Conservation (phyloP, 495 filamentous ascomycete species). For the Staphylotrichum longicolle region DNA sequence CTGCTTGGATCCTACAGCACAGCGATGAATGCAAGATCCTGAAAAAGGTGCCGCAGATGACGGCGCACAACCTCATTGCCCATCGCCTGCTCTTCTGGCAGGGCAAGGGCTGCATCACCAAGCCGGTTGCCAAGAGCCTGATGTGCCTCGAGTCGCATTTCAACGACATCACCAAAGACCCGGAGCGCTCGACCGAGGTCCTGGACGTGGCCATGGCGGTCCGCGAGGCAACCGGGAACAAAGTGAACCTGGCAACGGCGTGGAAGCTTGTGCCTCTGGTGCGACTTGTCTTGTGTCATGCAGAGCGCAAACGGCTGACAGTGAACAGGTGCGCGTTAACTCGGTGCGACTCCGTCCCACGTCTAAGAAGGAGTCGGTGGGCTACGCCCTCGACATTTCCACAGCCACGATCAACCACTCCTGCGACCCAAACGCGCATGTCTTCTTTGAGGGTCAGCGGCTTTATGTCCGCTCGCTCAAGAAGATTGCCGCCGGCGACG, state of each 20-base stretch:
- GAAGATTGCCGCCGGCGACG: constrained; percentile 48
- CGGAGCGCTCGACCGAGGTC: constrained; percentile 16
- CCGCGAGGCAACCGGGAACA: constrained; percentile 12
- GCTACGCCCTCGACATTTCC: constrained; percentile 59
- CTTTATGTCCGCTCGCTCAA: constrained; percentile 43
- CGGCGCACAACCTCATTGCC: constrained; percentile 17
- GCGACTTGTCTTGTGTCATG: not conserved
- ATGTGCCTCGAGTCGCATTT: constrained; percentile 25
- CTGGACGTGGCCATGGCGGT: constrained; percentile 17
- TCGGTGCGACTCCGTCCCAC: constrained; percentile 19
- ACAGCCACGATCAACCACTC: constrained; percentile 66
- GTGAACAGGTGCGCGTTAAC: constrained; percentile 26
- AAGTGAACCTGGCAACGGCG: constrained; percentile 14
- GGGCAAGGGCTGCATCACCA: constrained; percentile 17
- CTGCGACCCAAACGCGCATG: constrained; percentile 64
- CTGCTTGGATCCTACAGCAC: constrained; percentile 26
- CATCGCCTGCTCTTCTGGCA: constrained; percentile 23
- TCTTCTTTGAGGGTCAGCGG: constrained; percentile 56
- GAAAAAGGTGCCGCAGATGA: constrained; percentile 16
- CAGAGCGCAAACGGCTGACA: not conserved
- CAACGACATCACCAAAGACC: constrained; percentile 15
- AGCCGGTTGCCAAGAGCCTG: constrained; percentile 14
- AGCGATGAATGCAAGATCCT: constrained; percentile 30
- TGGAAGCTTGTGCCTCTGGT: constrained; percentile 28
- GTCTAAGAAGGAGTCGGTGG: constrained; percentile 53